Percentiles rank a stretch among this genome's conserved stretches.
phyloP scores from a whole-genome alignment of 2,329 filamentous ascomycete species.

The Colletotrichum agaves region DNA sequence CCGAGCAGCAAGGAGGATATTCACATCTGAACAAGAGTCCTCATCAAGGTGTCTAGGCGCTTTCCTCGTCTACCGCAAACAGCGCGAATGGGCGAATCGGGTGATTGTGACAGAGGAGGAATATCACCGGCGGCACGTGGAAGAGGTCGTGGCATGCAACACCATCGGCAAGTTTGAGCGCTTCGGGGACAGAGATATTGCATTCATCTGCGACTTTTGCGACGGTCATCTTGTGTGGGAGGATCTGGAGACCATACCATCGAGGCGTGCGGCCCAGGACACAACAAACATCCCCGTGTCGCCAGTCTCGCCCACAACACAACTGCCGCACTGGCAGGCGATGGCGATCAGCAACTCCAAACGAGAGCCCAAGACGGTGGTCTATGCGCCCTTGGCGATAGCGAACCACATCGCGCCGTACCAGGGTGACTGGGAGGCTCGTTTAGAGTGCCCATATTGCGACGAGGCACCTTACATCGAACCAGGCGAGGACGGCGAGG shows the following conservation, averaged over 20 bases:
- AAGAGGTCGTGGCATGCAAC: conserved; percentile 64
- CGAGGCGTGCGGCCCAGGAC: conserved; percentile 45
- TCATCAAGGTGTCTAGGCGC: conserved; percentile 65
- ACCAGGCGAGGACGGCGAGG: conserved; percentile 59
- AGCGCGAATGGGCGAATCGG: conserved; percentile 50
- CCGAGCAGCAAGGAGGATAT: conserved; percentile 66
- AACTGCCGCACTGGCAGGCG: conserved; percentile 62
- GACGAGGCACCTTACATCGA: conserved; percentile 59
- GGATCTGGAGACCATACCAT: conserved; percentile 64
- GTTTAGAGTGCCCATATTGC: conserved; percentile 66
- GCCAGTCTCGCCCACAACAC: conserved; percentile 37
- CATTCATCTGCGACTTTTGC: conserved; percentile 71
- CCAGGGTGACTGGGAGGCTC: conserved; percentile 62
- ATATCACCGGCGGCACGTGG: conserved; percentile 52
- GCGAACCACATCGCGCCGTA: conserved; percentile 66
- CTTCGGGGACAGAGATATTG: conserved; percentile 64
- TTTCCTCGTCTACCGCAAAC: conserved; percentile 62
- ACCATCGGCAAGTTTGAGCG: conserved; percentile 65
- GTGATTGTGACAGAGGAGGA: conserved; percentile 46
- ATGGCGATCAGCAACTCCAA: conserved; percentile 53
- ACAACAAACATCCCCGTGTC: conserved; percentile 8
- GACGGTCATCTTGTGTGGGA: conserved; percentile 70
- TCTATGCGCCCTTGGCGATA: conserved; percentile 67
- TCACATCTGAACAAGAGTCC: conserved; percentile 59
- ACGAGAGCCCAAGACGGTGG: conserved; percentile 57